Conservation (phyloP, 2,329 filamentous ascomycete genomes). For the Colletotrichum sp. region DNA sequence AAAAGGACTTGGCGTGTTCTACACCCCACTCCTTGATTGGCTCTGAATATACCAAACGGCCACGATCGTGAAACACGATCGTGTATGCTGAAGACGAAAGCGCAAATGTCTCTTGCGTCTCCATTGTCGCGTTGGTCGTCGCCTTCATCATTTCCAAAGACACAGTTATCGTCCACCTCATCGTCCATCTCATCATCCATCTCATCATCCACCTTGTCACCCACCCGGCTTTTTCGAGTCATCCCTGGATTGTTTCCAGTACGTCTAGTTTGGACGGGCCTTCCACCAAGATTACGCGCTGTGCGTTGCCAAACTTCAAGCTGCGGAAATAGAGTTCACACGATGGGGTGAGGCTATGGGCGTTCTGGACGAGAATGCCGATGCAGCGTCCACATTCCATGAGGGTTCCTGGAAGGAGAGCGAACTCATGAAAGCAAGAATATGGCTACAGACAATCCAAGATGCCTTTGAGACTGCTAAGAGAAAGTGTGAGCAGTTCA, state of each 20-base stretch:
- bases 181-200: too few species aligned
- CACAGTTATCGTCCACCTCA: too few species aligned
- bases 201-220: too few species aligned
- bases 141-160: too few species aligned
- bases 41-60: accelerated
- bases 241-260: not conserved
- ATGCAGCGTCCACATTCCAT: not conserved
- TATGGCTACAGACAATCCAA: not conserved
- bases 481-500: not conserved
- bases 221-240: not conserved
- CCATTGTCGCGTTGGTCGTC: too few species aligned
- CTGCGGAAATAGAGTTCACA: not conserved
- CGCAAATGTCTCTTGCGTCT: too few species aligned
- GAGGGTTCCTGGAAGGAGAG: not conserved
- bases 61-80: accelerated
- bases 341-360: not conserved
- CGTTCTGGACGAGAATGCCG: not conserved
- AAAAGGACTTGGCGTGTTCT: accelerated
- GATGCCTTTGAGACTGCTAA: not conserved
- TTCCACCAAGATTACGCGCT: not conserved
- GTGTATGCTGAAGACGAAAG: too few species aligned
- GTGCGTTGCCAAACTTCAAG: not conserved
- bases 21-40: accelerated
- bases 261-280: not conserved
- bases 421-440: not conserved